Conservation (phyloP, 495 filamentous ascomycete species). For the Trichoderma reesei region DNA sequence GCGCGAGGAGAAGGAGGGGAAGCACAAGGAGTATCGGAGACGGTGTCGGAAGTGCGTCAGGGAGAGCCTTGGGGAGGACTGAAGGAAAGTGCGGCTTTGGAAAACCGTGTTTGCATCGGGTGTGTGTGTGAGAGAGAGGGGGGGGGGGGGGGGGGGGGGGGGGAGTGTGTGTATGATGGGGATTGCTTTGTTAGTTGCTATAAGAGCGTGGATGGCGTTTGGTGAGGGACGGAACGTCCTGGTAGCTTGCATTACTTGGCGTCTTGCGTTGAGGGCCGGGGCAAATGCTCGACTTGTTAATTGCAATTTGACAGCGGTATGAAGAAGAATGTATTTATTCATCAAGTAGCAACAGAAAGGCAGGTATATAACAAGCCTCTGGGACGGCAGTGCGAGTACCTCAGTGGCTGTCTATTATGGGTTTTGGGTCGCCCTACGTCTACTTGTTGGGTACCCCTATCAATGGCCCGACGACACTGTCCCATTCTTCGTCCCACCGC, state of each 20-base stretch:
- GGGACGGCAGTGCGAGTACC: too few species aligned
- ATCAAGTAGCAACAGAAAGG: background rate
- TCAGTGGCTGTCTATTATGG: too few species aligned
- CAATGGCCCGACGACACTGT: constrained; percentile 61
- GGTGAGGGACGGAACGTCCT: background rate
- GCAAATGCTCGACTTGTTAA: background rate
- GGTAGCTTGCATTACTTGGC: constrained; percentile 1
- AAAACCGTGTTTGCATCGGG: background rate
- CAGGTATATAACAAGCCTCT: background rate
- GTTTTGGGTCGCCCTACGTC: background rate
- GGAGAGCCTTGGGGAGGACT: constrained; percentile 73
- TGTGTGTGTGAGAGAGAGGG: background rate
- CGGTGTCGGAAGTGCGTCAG: constrained; percentile 67
- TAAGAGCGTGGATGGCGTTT: background rate
- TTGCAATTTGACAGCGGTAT: background rate
- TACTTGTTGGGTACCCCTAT: constrained; percentile 43
- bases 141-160: too few species aligned
- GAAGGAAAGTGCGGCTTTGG: background rate
- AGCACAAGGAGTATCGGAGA: constrained; percentile 61
- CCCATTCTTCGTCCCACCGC: constrained; percentile 95
- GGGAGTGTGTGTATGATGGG: too few species aligned
- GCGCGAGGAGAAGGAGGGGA: constrained; percentile 62
- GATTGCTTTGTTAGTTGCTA: background rate
- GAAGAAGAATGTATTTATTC: background rate
- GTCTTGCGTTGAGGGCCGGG: background rate